Conservation (phyloP, 1,139 yeast genomes). For the Protomyces lactucae-debilis region DNA sequence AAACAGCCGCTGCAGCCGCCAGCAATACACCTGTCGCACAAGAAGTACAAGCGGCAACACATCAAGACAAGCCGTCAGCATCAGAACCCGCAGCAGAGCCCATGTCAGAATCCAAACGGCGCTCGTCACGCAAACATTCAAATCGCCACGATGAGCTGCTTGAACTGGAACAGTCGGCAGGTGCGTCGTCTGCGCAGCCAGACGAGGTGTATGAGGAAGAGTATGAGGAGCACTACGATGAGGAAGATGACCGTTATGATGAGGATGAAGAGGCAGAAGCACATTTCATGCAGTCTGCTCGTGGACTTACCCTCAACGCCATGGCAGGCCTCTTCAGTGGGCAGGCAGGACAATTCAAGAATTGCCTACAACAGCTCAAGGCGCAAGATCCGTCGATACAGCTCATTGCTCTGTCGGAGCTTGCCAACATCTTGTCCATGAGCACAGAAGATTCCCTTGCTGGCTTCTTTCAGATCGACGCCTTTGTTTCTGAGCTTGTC, state of each 20-base stretch:
- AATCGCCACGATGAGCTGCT: conserved; percentile 13
- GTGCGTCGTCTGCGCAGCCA: not conserved
- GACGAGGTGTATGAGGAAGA: conserved; percentile 28
- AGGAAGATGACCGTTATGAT: conserved; percentile 31
- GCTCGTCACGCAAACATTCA: conserved; percentile 18
- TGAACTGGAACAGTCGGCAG: not conserved
- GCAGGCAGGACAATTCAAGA: conserved; percentile 32
- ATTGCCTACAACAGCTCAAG: conserved; percentile 36
- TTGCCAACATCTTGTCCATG: conserved; percentile 41
- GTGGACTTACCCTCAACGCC: conserved; percentile 35
- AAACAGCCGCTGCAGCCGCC: not conserved
- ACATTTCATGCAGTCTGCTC: conserved; percentile 29
- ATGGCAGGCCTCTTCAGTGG: conserved; percentile 34
- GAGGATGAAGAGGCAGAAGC: conserved; percentile 34
- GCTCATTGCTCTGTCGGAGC: conserved; percentile 42
- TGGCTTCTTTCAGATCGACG: conserved; percentile 53
- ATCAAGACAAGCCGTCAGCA: not conserved
- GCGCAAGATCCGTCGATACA: conserved; percentile 48
- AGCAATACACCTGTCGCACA: not conserved
- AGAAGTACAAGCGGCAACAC: not conserved
- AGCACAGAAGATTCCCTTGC: conserved; percentile 40
- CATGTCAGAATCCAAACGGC: conserved; percentile 15
- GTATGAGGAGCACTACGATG: conserved; percentile 10
- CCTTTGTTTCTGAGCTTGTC: conserved; percentile 54
- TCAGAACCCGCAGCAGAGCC: not conserved